Percentiles rank a stretch among this genome's conserved stretches.
phyloP scores from a whole-genome alignment of 352 stramenopile genomes.

The Pythium dissotocum region DNA sequence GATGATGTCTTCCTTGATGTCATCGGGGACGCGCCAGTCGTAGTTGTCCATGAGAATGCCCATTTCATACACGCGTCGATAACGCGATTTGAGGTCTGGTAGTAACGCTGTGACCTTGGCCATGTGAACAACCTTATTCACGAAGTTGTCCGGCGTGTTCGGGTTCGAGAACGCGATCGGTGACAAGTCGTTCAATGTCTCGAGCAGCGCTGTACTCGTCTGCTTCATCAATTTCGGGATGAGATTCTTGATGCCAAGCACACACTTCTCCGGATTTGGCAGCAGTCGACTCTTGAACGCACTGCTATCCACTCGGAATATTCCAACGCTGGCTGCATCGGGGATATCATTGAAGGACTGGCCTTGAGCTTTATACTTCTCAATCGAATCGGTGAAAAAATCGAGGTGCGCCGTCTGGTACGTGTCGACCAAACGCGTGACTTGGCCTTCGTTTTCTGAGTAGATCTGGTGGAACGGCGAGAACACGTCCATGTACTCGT shows the following conservation, averaged over 20 bases:
- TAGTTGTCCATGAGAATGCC: slow-evolving; percentile 91
- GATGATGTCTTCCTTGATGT: slow-evolving; percentile 92
- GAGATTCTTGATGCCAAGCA: slow-evolving; percentile 76
- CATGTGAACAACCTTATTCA: slow-evolving; percentile 91
- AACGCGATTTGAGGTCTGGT: slow-evolving; percentile 63
- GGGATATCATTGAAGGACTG: slow-evolving; percentile 87
- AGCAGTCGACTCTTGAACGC: slow-evolving; percentile 88
- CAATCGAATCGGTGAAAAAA: slow-evolving; percentile 79
- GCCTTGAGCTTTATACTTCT: slow-evolving; percentile 78
- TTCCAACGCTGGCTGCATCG: slow-evolving; percentile 83
- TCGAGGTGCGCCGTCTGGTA: slow-evolving; percentile 77
- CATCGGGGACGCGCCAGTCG: slow-evolving; percentile 89
- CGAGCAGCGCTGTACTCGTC: slow-evolving; percentile 71
- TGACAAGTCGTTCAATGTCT: slow-evolving; percentile 83
- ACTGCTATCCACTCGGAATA: slow-evolving; percentile 90
- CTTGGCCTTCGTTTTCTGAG: slow-evolving; percentile 80
- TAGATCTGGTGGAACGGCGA: slow-evolving; percentile 87
- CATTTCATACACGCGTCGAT: slow-evolving; percentile 86
- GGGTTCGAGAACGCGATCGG: slow-evolving; percentile 78
- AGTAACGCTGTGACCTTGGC: slow-evolving; percentile 60
- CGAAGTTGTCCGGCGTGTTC: slow-evolving; percentile 74
- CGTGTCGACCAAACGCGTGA: slow-evolving; percentile 56
- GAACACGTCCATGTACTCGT: slow-evolving; percentile 91
- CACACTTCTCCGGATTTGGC: slow-evolving; percentile 87
- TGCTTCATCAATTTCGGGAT: slow-evolving; percentile 92